phyloP scores from a whole-genome alignment of 2,329 filamentous ascomycete species.

The Lecanicillium sp. region DNA sequence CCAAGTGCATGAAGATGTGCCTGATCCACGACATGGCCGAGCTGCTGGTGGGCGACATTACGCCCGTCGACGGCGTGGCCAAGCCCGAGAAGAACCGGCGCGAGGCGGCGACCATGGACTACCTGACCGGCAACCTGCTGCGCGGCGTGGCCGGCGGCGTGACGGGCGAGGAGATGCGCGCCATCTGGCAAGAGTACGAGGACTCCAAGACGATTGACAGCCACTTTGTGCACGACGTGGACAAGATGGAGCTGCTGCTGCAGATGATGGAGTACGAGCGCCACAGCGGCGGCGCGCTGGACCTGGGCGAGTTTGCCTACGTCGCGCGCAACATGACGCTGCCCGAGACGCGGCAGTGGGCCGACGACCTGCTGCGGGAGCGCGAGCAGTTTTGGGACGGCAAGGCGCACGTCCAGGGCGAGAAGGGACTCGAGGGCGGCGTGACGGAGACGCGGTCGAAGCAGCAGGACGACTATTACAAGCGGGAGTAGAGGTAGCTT shows the following conservation, averaged over 20 bases:
- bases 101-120: constrained; percentile 87
- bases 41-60: constrained; percentile 90
- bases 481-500: constrained; percentile 12
- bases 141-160: constrained; percentile 65
- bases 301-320: constrained; percentile 80
- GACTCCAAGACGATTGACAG: constrained; percentile 77
- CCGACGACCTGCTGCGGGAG: constrained; percentile 66
- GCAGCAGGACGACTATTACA: constrained; percentile 45
- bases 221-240: constrained; percentile 89
- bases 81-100: constrained; percentile 86
- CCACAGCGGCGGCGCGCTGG: constrained; percentile 52
- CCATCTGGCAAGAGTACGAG: constrained; percentile 93
- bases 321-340: constrained; percentile 68
- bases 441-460: constrained; percentile 27
- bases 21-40: constrained; percentile 98
- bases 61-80: constrained; percentile 75
- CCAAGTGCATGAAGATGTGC: constrained; percentile 88
- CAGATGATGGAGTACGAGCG: constrained; percentile 98
- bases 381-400: constrained; percentile 63
- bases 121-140: constrained; percentile 66
- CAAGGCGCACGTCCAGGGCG: constrained; percentile 38
- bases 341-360: constrained; percentile 76
- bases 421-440: constrained; percentile 29
- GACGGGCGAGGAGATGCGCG: constrained; percentile 63
- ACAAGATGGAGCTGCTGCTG: constrained; percentile 90